Evolutionary conservation across 768 basidiomycete species (phyloP), one percentile per base, ranked within the genome.

Genomic region (Pisolithus sp.): DNA sequence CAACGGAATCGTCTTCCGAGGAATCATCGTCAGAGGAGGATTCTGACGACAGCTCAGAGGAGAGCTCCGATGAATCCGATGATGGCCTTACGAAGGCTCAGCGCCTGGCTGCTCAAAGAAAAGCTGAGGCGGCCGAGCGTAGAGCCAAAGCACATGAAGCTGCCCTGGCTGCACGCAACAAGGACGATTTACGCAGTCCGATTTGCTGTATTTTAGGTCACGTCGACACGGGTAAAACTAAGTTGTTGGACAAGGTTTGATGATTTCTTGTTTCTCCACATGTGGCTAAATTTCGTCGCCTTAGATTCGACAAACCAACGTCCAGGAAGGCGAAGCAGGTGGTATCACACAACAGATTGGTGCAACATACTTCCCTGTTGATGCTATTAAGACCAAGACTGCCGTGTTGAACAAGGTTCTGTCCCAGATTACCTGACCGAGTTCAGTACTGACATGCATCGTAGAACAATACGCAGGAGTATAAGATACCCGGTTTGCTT

Each of bases 301-400:
- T 7, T 57, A 96, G 93, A 99, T 99, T 66, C 93, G 96, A 59
- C 95, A 98, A 86, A 98, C 95, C 5, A 97, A 97, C 59, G 96
- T 99, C 20, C 94, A 97, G 71, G 96, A 97, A 66, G 96, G 96
- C 50, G 96, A 99, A 80, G 96, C 96, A 3, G 96, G 96, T 58
- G 96, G 96, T 73, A 99, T 99, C 68, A 99, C 96, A 0, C 96
- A 98, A 69, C 96, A 99, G 68, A 99, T 99, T 58, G 96, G 96
- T 76, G 96, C 96, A 20, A 98, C 96, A 0, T 99, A 94, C 76
- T 98, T 99, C 83, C 96, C 96, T 34, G 86, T 88, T 30, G 89
- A 92, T 5, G 94, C 95, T 7, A 96, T 99, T 69, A 82, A 84
- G 71, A 80, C 80, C 38, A 98, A 98, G 77, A 98, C 96, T 6